Evolutionary conservation across 352 stramenopile genomes (phyloP).

Genomic region (Pythium aquatile): DNA sequence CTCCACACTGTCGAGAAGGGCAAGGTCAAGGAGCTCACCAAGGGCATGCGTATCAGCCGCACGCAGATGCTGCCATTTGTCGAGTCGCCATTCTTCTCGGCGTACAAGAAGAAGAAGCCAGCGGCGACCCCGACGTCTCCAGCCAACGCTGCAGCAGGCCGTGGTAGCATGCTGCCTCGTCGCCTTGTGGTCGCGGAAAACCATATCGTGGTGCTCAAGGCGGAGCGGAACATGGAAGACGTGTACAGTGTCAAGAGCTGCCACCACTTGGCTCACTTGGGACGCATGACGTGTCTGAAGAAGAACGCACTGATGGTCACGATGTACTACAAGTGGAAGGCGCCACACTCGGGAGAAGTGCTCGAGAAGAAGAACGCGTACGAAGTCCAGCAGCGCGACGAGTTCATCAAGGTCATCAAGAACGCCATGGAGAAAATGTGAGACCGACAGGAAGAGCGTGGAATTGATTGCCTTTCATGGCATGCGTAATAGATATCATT

Average conservation of each 20-base stretch:
- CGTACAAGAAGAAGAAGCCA: conserved; percentile 81
- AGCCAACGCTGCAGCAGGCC: conserved; percentile 4
- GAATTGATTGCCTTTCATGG: background rate
- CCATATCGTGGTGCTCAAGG: conserved; percentile 76
- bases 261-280: conserved; percentile 67
- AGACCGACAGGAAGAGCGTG: background rate
- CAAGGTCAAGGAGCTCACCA: conserved; percentile 44
- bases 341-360: conserved; percentile 32
- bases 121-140: background rate
- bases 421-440: conserved; percentile 80
- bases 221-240: conserved; percentile 68
- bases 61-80: conserved; percentile 68
- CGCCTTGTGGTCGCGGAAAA: conserved; percentile 68
- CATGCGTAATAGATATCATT: conserved; percentile 1
- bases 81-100: conserved; percentile 76
- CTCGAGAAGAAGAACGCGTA: conserved; percentile 72
- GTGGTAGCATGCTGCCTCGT: conserved; percentile 50
- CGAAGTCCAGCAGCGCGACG: conserved; percentile 84
- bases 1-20: conserved; percentile 60
- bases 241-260: conserved; percentile 77
- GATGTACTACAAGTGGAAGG: conserved; percentile 85
- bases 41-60: conserved; percentile 70
- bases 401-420: conserved; percentile 85
- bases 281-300: conserved; percentile 86
- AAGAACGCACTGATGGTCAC: conserved; percentile 88